A percentile compares a stretch with the other conserved stretches of the same genome.
phyloP scores from a whole-genome alignment of 1,284 basidiomycete genomes.

The Sporisorium scitamineum region DNA sequence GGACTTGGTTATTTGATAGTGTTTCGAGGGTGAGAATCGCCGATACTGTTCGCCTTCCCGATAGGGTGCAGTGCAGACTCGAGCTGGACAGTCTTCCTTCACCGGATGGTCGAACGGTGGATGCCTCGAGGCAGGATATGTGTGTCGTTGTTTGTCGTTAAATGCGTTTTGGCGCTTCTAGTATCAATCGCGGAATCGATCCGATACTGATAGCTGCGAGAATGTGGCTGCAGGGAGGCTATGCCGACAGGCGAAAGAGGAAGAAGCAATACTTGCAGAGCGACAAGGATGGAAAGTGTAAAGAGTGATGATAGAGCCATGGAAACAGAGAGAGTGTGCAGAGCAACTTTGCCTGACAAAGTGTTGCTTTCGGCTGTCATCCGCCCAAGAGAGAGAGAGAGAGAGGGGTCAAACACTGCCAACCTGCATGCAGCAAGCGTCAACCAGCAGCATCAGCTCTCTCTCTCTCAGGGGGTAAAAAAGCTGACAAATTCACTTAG shows the following conservation, averaged over 20 bases:
- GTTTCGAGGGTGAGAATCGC: neutral
- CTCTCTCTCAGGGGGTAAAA: too few species aligned
- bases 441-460: slow-evolving; percentile 5
- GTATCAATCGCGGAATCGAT: neutral
- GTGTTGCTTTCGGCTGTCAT: slow-evolving; percentile 10
- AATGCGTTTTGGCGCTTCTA: neutral
- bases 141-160: neutral
- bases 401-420: slow-evolving; percentile 9
- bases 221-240: neutral
- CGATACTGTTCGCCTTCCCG: neutral
- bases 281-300: neutral
- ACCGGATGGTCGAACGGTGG: neutral
- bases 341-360: neutral
- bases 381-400: neutral
- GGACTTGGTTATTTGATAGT: neutral
- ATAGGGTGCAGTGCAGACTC: too few species aligned
- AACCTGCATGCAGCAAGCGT: slow-evolving; percentile 8
- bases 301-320: neutral
- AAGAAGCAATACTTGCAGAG: neutral
- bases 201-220: neutral
- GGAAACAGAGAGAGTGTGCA: too few species aligned
- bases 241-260: neutral
- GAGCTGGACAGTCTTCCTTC: neutral
- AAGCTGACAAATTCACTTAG: neutral
- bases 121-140: neutral